Evolutionary conservation across 2,329 filamentous ascomycete genomes (phyloP), one percentile per base, ranked within the genome.

Genomic region (Proliferodiscus dingleyae): DNA sequence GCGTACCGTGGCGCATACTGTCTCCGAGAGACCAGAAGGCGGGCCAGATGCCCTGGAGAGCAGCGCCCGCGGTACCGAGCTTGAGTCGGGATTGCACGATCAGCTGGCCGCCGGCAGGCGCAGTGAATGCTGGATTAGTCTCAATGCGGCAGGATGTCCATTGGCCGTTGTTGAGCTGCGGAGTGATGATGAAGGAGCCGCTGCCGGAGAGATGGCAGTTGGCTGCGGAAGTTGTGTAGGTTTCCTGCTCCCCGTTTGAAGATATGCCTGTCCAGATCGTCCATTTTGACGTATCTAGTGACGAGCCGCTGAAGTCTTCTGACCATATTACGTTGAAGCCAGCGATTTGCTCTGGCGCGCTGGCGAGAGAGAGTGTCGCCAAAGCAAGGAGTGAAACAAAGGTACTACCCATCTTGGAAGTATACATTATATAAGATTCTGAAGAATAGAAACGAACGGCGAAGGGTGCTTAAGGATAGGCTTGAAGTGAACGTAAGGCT

Each of bases 91-190:
- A 22, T 47, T 58, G 52, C 0, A 58, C 50, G 32, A 54, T 50
- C 8, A 57, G 44, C 26, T 57, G 49, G 5, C 24, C 24, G 19
- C 56, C 56, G 3, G 45, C 16, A 15, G 42, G 33, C 7, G 51
- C 41, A 5, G 32, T 23, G 43, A 54, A 57, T n/a, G 42, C 11
- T 2, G 43, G 32, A 4, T 23, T 19, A 5, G 56, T 38, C 41
- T 57, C 53, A n/a, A 58, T 30, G 24, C 54, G 55, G 51, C 56
- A 58, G 23, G 52, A 55, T n/a, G 49, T 55, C 54, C 56, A 58
- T 33, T 37, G 16, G 8, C 53, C 51, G 37, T 38, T 32, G 16
- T 34, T 37, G 21, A 40, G 38, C 13, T 50, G 23, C 8, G 56
- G 56, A 2, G 47, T 49, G 40, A 58, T 50, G 30, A 52, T 43